These are phyloP conservation scores for Hypoxylon rubiginosum DNA, from an alignment of 2,329 filamentous ascomycete genomes.

Conservation along the genomic window DNA sequence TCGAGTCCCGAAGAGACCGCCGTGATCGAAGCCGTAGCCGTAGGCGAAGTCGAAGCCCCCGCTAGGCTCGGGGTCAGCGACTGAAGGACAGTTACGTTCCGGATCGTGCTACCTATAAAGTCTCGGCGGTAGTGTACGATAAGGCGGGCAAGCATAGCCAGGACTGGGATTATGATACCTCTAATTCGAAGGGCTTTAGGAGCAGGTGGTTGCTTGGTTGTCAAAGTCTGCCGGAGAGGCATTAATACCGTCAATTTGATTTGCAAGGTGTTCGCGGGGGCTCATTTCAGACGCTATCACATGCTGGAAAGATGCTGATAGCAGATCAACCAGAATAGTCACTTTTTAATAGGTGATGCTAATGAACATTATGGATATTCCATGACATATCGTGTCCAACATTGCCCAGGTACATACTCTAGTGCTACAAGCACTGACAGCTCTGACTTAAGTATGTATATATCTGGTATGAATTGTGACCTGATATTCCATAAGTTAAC, in stretches of 20 bases:
- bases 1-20: constrained; percentile 23
- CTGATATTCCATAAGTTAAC: not conserved
- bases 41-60: constrained; percentile 47
- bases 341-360: not conserved
- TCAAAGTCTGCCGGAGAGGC: constrained; percentile 9
- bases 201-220: constrained; percentile 10
- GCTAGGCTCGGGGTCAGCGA: constrained; percentile 38
- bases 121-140: not conserved
- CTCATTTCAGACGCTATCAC: constrained; percentile 1
- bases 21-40: constrained; percentile 39
- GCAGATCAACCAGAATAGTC: not conserved
- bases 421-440: too few species aligned
- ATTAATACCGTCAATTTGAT: constrained; percentile 26
- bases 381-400: not conserved
- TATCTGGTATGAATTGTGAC: not conserved
- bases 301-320: not conserved
- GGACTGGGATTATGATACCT: constrained; percentile 2
- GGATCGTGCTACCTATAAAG: not conserved
- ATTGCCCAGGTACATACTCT: not conserved
- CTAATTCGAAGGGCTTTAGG: constrained; percentile 4
- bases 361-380: not conserved
- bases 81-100: not conserved
- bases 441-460: not conserved
- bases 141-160: not conserved
- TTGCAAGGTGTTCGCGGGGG: constrained; percentile 23